These are phyloP conservation scores for Apiospora malaysiana DNA, from an alignment of 2,329 filamentous ascomycete species.

Conservation along the genomic window DNA sequence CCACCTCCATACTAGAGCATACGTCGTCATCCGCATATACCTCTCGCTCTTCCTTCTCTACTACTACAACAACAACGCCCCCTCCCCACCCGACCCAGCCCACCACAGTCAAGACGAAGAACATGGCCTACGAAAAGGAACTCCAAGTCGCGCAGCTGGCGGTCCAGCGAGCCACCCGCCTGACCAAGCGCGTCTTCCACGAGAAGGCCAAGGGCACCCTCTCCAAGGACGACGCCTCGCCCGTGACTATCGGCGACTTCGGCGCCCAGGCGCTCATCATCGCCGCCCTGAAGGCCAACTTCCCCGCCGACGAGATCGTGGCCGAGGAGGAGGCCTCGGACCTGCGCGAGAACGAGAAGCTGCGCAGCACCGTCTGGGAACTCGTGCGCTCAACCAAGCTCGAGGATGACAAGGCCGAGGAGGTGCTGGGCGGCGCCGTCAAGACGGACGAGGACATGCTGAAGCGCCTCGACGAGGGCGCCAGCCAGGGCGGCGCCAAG, in stretches of 20 bases:
- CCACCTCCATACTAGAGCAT: conserved; percentile 21
- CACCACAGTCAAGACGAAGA: conserved; percentile 31
- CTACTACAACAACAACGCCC: conserved; percentile 21
- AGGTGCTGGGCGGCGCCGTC: conserved; percentile 72
- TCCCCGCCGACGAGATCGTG: conserved; percentile 89
- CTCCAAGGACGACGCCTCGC: conserved; percentile 93
- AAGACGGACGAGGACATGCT: conserved; percentile 70
- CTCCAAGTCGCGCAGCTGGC: conserved; percentile 75
- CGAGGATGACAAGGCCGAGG: conserved; percentile 67
- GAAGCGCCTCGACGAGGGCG: conserved; percentile 69
- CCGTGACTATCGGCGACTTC: conserved; percentile 97
- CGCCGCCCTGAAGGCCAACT: conserved; percentile 83
- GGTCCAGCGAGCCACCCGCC: conserved; percentile 74
- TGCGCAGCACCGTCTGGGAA: conserved; percentile 82
- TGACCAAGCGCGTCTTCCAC: conserved; percentile 80
- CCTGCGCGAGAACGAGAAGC: conserved; percentile 71
- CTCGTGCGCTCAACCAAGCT: conserved; percentile 77
- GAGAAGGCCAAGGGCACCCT: conserved; percentile 94
- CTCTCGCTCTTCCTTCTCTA: conserved; percentile 19
- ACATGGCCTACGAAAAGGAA: conserved; percentile 67
- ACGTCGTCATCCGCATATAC: neutral
- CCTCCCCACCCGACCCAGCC: conserved; percentile 4
- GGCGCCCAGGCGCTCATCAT: conserved; percentile 98
- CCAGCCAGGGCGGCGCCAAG: conserved; percentile 70
- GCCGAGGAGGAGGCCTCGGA: conserved; percentile 91